phyloP scores from a whole-genome alignment of 2,329 filamentous ascomycete genomes.

The Fusarium marasasianum region DNA sequence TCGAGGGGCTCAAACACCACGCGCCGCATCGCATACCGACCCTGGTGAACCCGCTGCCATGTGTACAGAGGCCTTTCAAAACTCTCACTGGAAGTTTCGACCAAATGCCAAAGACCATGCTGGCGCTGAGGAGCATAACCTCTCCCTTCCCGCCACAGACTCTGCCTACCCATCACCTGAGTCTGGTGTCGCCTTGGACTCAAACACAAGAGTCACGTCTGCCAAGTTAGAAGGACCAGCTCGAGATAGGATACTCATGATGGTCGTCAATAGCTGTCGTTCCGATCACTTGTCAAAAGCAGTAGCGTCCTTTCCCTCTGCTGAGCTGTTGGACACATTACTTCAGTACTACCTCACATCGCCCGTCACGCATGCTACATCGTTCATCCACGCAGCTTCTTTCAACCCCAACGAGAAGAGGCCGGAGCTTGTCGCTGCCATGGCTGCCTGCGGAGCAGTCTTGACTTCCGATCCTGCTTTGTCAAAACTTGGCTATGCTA shows the following conservation, averaged over 20 bases:
- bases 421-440: slow-evolving; percentile 49
- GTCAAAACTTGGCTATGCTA: slow-evolving; percentile 52
- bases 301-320: slow-evolving; percentile 52
- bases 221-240: slow-evolving; percentile 30
- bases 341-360: slow-evolving; percentile 50
- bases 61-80: slow-evolving; percentile 38
- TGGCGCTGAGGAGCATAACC: slow-evolving; percentile 45
- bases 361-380: slow-evolving; percentile 39
- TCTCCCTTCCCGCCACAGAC: slow-evolving; percentile 40
- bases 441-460: slow-evolving; percentile 51
- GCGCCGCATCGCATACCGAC: slow-evolving; percentile 2
- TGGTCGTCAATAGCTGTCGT: slow-evolving; percentile 43
- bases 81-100: slow-evolving; percentile 45
- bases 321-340: slow-evolving; percentile 50
- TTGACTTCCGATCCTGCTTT: slow-evolving; percentile 50
- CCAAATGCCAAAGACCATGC: slow-evolving; percentile 46
- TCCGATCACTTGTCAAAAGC: slow-evolving; percentile 39
- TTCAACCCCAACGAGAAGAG: slow-evolving; percentile 49
- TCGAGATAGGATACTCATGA: slow-evolving; percentile 44
- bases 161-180: slow-evolving; percentile 37
- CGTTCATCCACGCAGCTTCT: slow-evolving; percentile 50
- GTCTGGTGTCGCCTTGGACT: slow-evolving; percentile 31
- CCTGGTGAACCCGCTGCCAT: slow-evolving; percentile 29
- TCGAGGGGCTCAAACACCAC: slow-evolving; percentile 18
- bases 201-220: slow-evolving; percentile 30